Conservation (phyloP, 805 yeast species). For the Starmerella apicola region DNA sequence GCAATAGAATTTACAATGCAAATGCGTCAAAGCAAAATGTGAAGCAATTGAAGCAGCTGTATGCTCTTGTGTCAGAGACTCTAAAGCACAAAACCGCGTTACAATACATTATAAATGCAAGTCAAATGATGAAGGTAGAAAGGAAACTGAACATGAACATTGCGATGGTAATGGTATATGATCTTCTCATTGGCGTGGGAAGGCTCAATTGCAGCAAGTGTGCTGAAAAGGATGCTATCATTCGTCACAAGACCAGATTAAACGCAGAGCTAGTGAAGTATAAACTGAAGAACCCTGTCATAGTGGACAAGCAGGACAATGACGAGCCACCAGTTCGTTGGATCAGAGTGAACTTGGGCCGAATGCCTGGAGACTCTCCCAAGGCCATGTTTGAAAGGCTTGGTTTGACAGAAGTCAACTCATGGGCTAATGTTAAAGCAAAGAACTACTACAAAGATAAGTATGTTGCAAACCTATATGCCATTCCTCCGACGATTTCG, state of each 20-base stretch:
- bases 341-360: constrained; percentile 48
- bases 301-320: constrained; percentile 5
- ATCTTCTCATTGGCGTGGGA: constrained; percentile 63
- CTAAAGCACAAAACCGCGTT: constrained; percentile 58
- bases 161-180: constrained; percentile 63
- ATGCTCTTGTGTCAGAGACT: constrained; percentile 71
- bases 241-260: constrained; percentile 67
- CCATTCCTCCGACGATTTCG: constrained; percentile 65
- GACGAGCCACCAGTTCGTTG: constrained; percentile 35
- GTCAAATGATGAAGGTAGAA: constrained; percentile 48
- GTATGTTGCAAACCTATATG: constrained; percentile 64
- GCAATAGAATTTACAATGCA: constrained; percentile 28
- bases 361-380: constrained; percentile 30
- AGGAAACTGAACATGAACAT: constrained; percentile 39
- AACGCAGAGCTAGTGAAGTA: constrained; percentile 71
- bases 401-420: constrained; percentile 3
- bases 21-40: constrained; percentile 20
- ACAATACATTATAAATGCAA: constrained; percentile 46
- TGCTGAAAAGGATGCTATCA: constrained; percentile 67
- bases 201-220: constrained; percentile 83
- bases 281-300: constrained; percentile 47
- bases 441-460: constrained; percentile 45
- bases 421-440: constrained; percentile 25
- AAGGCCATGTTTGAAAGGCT: constrained; percentile 24
- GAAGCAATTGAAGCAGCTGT: constrained; percentile 63